phyloP scores from a whole-genome alignment of 2,329 filamentous ascomycete genomes.

The Nemania bipapillata region DNA sequence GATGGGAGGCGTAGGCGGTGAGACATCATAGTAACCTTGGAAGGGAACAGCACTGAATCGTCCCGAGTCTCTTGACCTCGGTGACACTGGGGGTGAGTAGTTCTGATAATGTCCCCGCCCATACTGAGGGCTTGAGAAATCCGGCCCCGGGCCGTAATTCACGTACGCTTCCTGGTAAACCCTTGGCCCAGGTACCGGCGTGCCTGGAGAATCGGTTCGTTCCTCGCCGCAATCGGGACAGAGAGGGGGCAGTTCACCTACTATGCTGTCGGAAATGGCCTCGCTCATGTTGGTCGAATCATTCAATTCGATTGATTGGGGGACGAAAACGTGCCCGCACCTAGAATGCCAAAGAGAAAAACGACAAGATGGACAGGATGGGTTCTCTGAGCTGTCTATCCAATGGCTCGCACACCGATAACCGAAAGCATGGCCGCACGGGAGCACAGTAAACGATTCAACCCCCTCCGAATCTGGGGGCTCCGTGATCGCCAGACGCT shows the following conservation, averaged over 20 bases:
- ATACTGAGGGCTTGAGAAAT: not conserved
- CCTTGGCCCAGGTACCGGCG: no score
- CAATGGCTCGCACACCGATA: not conserved
- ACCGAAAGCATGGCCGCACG: constrained; percentile 10
- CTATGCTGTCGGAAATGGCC: not conserved
- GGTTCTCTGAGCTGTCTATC: not conserved
- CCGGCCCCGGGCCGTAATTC: not conserved
- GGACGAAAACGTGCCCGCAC: not conserved
- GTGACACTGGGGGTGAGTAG: no score
- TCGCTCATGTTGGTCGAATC: not conserved
- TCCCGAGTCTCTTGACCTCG: no score
- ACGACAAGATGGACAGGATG: constrained; percentile 18
- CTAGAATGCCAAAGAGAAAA: not conserved
- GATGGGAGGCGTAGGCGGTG: no score
- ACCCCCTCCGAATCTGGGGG: not conserved
- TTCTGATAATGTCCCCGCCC: not conserved
- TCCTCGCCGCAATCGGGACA: not conserved
- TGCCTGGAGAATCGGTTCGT: no score
- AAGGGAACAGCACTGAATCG: no score
- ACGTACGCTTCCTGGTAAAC: no score
- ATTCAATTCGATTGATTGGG: fast-evolving
- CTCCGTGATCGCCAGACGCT: constrained; percentile 6
- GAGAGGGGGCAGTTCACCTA: not conserved
- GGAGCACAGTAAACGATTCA: constrained; percentile 4
- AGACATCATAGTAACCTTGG: no score